These are phyloP conservation scores for Gigaspora rosea DNA, from an alignment of 192 early-diverging fungal genomes.

Conservation along the genomic window DNA sequence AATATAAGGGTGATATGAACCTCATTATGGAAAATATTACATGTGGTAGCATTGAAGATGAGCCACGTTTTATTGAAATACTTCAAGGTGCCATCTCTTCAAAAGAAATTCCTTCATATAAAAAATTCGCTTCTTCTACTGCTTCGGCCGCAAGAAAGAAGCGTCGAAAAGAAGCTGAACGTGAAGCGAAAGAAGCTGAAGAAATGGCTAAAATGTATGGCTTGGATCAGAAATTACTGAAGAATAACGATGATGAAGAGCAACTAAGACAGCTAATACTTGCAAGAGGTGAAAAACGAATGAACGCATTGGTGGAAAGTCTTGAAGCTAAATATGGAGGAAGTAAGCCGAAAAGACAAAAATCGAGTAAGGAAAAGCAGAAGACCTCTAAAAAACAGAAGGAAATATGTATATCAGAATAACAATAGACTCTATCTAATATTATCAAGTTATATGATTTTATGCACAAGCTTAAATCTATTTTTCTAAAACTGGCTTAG, in stretches of 20 bases:
- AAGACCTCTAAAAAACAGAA: too few relatives aligned
- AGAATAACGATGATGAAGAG: conserved; percentile 43
- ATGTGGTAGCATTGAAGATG: conserved; percentile 64
- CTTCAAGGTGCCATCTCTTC: conserved; percentile 65
- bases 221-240: conserved; percentile 47
- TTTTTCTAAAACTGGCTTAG: too few relatives aligned
- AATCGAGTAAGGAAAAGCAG: not conserved
- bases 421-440: too few relatives aligned
- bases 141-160: conserved; percentile 43
- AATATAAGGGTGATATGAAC: conserved; percentile 71
- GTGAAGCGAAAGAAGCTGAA: conserved; percentile 64
- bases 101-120: conserved; percentile 53
- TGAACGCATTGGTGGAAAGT: conserved; percentile 56
- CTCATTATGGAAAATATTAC: conserved; percentile 64
- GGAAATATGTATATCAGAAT: too few relatives aligned
- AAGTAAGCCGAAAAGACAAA: conserved; percentile 32
- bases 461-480: too few relatives aligned
- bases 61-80: conserved; percentile 60
- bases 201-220: conserved; percentile 59
- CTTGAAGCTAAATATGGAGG: conserved; percentile 56
- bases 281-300: conserved; percentile 48
- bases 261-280: conserved; percentile 61
- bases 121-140: conserved; percentile 56
- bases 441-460: too few relatives aligned
- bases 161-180: conserved; percentile 57